Percentiles rank a stretch among this genome's conserved stretches.
Conservation (phyloP, 2,329 filamentous ascomycete species). For the Blastomyces emzantsi region DNA sequence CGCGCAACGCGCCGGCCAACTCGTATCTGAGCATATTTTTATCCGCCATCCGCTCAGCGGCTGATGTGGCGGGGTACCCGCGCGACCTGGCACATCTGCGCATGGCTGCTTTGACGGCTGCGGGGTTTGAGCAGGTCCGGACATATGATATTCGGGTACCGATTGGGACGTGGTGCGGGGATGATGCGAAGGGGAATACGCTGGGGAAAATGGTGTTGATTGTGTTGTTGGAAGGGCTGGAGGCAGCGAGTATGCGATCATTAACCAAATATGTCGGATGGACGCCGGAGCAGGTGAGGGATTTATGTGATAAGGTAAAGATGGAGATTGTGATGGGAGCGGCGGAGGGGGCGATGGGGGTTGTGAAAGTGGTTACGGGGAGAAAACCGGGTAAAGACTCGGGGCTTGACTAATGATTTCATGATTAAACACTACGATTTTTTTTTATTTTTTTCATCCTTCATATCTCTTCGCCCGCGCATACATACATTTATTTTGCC, state of each 20-base stretch:
- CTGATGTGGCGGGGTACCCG: conserved; percentile 33
- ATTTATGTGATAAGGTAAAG: conserved; percentile 33
- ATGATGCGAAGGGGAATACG: conserved; percentile 26
- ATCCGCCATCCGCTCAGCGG: conserved; percentile 31
- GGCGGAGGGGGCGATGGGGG: conserved; percentile 21
- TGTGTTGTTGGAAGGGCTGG: conserved; percentile 32
- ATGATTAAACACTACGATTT: conserved; percentile 6
- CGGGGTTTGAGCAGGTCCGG: conserved; percentile 38
- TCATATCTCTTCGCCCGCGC: background rate
- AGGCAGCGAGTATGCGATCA: conserved; percentile 30
- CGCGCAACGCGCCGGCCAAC: conserved; percentile 19
- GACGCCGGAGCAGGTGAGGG: conserved; percentile 27
- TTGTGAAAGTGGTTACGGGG: conserved; percentile 25
- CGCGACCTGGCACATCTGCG: conserved; percentile 38
- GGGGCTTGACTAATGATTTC: background rate
- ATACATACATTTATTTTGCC: background rate
- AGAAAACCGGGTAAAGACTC: conserved; percentile 20
- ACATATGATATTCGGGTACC: conserved; percentile 32
- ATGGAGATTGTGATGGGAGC: conserved; percentile 26
- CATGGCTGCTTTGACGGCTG: conserved; percentile 31
- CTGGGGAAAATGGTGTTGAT: conserved; percentile 38
- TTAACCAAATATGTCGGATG: conserved; percentile 29
- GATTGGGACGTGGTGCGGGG: conserved; percentile 29
- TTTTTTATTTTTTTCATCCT: background rate
- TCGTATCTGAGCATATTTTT: conserved; percentile 30